A percentile compares a stretch with the other conserved stretches of the same genome.
Evolutionary conservation across 164 flowering plant genomes (phyloP).

Genomic region (Sedum album): DNA sequence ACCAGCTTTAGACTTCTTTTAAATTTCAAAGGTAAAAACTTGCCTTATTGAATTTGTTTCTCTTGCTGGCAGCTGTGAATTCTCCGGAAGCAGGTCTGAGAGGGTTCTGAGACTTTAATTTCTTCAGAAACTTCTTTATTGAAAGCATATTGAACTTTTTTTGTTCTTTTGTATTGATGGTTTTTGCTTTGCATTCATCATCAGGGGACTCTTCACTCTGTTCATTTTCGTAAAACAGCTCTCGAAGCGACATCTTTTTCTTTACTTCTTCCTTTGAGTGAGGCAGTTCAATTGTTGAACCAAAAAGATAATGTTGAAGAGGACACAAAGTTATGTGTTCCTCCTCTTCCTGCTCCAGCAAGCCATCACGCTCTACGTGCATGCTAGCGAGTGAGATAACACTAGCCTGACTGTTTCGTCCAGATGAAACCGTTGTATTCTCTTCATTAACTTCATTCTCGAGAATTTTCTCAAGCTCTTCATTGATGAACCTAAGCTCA

Average conservation of each 20-base stretch:
- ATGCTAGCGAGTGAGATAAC: slow-evolving; percentile 8
- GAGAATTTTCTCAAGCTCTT: slow-evolving; percentile 40
- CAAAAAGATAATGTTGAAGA: slow-evolving; percentile 37
- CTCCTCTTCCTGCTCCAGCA: slow-evolving; percentile 13
- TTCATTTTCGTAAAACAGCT: slow-evolving; percentile 26
- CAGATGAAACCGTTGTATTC: slow-evolving; percentile 18
- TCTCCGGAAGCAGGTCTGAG: slow-evolving; percentile 7
- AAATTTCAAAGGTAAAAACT: slow-evolving; percentile 18
- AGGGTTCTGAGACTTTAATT: slow-evolving; percentile 15
- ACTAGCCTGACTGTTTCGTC: slow-evolving; percentile 29
- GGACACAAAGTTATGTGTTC: slow-evolving; percentile 18
- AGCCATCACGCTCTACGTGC: slow-evolving; percentile 15
- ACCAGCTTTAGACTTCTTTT: no score
- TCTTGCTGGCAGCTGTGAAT: slow-evolving; percentile 16
- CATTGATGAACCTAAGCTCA: slow-evolving; percentile 31
- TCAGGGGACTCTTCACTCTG: slow-evolving; percentile 12
- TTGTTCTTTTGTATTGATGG: slow-evolving; percentile 14
- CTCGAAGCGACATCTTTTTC: slow-evolving; percentile 27
- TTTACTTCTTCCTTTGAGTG: slow-evolving; percentile 24
- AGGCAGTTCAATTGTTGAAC: slow-evolving; percentile 28
- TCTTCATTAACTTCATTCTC: slow-evolving; percentile 32
- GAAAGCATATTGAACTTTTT: slow-evolving; percentile 15
- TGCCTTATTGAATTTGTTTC: slow-evolving; percentile 29
- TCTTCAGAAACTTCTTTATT: slow-evolving; percentile 29
- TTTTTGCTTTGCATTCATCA: slow-evolving; percentile 10